Conservation (phyloP, 805 yeast genomes). For the Phaffomyces antillensis region DNA sequence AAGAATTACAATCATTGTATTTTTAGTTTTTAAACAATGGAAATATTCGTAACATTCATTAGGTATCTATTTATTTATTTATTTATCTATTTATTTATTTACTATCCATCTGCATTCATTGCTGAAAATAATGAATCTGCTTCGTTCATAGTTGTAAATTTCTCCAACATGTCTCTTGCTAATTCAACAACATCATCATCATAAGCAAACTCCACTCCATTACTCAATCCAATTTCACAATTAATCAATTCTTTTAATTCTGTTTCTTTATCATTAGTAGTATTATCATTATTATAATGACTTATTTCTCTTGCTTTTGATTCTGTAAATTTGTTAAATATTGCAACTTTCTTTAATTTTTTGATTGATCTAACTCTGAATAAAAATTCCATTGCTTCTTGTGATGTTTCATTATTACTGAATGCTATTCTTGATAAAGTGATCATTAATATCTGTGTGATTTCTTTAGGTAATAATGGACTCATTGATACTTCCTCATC, state of each 20-base stretch:
- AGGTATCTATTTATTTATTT: too few relatives aligned
- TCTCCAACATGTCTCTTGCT: conserved; percentile 64
- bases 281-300: conserved; percentile 25
- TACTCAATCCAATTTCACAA: conserved; percentile 38
- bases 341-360: conserved; percentile 17
- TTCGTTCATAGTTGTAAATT: conserved; percentile 66
- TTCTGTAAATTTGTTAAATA: conserved; percentile 41
- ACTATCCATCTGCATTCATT: conserved; percentile 30
- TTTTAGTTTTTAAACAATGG: neutral
- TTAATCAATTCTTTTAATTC: conserved; percentile 20
- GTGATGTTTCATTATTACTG: conserved; percentile 35
- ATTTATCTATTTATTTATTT: too few relatives aligned
- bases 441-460: conserved; percentile 39
- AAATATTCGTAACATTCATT: neutral
- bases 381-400: conserved; percentile 32
- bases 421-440: conserved; percentile 47
- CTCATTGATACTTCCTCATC: conserved; percentile 6
- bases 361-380: conserved; percentile 28
- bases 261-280: conserved; percentile 2
- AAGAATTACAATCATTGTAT: neutral
- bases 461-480: conserved; percentile 24
- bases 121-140: conserved; percentile 68
- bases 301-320: conserved; percentile 31
- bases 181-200: conserved; percentile 57
- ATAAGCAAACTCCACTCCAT: conserved; percentile 58